Evolutionary conservation across 2,329 filamentous ascomycete genomes (phyloP), one percentile per base, ranked within the genome.

Genomic region (Kalmusia sp.): DNA sequence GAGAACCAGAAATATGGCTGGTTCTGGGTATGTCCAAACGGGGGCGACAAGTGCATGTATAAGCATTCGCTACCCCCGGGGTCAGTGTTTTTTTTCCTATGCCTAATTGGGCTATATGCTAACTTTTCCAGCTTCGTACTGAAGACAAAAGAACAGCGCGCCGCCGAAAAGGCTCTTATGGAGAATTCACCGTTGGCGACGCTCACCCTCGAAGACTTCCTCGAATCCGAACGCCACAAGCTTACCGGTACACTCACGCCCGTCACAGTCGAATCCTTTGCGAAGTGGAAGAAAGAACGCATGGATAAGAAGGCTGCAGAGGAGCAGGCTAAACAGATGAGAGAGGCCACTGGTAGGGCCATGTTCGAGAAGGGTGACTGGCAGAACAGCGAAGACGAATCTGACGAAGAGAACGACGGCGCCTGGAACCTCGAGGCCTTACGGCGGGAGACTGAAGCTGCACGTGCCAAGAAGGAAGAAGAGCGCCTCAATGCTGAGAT

Each of bases 1-100:
- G 95, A 99, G 78, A 95, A 99, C 72, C 91, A 92, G 68, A 99
- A 98, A 78, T 99, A 99, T 69, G 95, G 95, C 58, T 99, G 95
- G 95, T 98, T 99, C 79, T 99, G 95, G 95, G 83, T 87, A 54
- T 99, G 95, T 84, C 95, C 95, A 40, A 98, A 98, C 70, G 93
- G 92, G 61, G 93, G 91, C 59, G 90, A 99, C 73, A 91, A 96
- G 77, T 99, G 95, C 89, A 98, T 95, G 89, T 99, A 99, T 75
- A 93, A 90, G 78, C 95, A 99, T 76, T 92, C 90, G 69, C 83
- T 99, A 67, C 95, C 96, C 65, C 90, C 93, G 70, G 95, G 95
- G 91, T 96, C 86, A 70, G 90, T 85, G 30, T 57, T 27, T 34
- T 48, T 22, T 52, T 11, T n/a, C 3, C 7, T 3, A 12, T 27